A percentile compares a stretch with the other conserved stretches of the same genome.
Evolutionary conservation across 192 early-diverging fungal species (phyloP).

Genomic region (Podila minutissima): DNA sequence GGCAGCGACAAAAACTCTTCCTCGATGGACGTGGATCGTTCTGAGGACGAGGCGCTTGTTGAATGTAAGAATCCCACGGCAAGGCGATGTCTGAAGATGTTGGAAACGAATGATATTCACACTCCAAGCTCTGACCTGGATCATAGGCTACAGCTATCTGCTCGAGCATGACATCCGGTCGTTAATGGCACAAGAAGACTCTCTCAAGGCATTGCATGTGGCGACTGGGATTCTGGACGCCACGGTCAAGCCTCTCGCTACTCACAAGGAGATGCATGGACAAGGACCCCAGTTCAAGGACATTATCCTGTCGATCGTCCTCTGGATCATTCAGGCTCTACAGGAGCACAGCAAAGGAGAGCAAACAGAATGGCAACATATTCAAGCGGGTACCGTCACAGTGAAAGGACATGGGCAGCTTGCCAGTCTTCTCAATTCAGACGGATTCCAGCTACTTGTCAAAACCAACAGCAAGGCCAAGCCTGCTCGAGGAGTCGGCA

Average conservation of each 20-base stretch:
- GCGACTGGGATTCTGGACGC: constrained; percentile 43
- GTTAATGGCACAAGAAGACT: constrained; percentile 19
- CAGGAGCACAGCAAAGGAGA: constrained; percentile 14
- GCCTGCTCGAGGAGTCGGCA: constrained; percentile 11
- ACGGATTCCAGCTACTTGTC: constrained; percentile 18
- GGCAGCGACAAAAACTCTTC: constrained; percentile 6
- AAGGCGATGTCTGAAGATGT: background rate
- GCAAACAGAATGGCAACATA: background rate
- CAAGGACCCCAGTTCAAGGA: constrained; percentile 20
- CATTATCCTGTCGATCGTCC: constrained; percentile 22
- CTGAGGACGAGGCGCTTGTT: constrained; percentile 25
- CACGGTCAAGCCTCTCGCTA: constrained; percentile 24
- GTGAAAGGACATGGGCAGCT: constrained; percentile 15
- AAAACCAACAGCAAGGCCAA: constrained; percentile 12
- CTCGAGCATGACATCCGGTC: constrained; percentile 24
- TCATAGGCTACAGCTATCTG: constrained; percentile 31
- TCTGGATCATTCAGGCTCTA: constrained; percentile 43
- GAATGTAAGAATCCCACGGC: constrained; percentile 13
- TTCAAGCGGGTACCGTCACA: background rate
- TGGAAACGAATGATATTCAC: background rate
- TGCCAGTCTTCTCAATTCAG: constrained; percentile 15
- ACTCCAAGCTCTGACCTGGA: background rate
- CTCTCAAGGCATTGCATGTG: constrained; percentile 45
- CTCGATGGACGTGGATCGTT: constrained; percentile 28
- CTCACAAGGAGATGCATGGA: constrained; percentile 21